phyloP scores from a whole-genome alignment of 208 protist species.

The Trypanosomatidae sp. region DNA sequence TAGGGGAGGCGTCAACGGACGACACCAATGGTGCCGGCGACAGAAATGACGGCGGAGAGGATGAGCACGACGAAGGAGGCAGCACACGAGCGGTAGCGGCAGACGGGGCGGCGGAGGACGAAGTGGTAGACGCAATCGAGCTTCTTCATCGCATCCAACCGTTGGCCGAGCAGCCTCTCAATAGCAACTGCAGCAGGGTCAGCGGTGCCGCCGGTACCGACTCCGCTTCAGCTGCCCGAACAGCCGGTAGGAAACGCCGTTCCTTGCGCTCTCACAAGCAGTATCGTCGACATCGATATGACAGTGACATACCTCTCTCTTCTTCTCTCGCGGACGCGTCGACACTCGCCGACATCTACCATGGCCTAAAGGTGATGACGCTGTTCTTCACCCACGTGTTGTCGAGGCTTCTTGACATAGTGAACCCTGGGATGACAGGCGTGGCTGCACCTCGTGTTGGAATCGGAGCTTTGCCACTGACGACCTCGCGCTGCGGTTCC shows the following conservation, averaged over 20 bases:
- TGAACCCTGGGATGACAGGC: not conserved
- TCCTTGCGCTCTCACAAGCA: not conserved
- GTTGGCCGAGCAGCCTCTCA: not conserved
- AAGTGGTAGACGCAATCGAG: conserved; percentile 4
- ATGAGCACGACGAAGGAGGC: not conserved
- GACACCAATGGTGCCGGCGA: not conserved
- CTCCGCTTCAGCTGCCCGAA: not conserved
- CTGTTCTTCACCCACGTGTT: conserved; percentile 17
- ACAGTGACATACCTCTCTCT: not conserved
- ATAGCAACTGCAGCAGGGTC: not conserved
- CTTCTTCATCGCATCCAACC: conserved; percentile 1
- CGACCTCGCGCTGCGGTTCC: not conserved
- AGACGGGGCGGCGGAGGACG: not conserved
- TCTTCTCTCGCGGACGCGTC: not conserved
- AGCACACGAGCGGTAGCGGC: not conserved
- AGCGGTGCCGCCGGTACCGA: not conserved
- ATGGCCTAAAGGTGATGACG: conserved; percentile 9
- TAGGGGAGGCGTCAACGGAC: not conserved
- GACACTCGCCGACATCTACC: conserved; percentile 8
- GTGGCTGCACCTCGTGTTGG: not conserved
- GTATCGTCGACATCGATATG: not conserved
- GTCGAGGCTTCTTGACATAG: conserved; percentile 10
- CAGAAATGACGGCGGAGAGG: not conserved
- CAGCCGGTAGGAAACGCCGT: conserved; percentile 2
- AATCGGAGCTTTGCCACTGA: not conserved